Evolutionary conservation across 2,329 filamentous ascomycete genomes (phyloP), one percentile per base, ranked within the genome.

Genomic region (Aspergillus pseudonomiae): DNA sequence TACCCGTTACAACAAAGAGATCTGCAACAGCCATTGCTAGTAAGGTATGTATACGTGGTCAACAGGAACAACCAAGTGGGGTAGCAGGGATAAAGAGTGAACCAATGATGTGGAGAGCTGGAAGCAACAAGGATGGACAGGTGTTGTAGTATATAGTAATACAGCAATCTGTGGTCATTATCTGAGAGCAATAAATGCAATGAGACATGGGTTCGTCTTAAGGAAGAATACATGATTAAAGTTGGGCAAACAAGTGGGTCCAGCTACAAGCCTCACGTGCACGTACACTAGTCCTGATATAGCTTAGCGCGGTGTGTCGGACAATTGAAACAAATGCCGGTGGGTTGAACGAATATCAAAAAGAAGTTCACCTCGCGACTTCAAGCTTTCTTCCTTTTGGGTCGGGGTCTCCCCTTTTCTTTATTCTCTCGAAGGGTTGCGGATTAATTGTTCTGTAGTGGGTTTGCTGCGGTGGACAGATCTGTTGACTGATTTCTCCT

Each of bases 221-320:
- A 7, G 6, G 34, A 14, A 11, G 4, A 36, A 6, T 36, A 36
- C 34, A 16, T 16, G 34, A 41, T 41, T 54, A 36, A 54, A 54
- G 52, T 54, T 54, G 52, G 52, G 52, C n/a, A 10, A 34, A 14
- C 9, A 54, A 54, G 21, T 54, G 52, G 52, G 34, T 55, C 56
- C 39, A 57, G 61, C 48, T 64, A 61, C 61, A 58, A 43, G 48
- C 62, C 64, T 70, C 69, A 71, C 68, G 69, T 72, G 68, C 19
- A 21, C 36, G 11, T 2, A 14, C 26, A n/a, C 66, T 69, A 71
- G 60, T 45, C 68, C 63, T 10, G 3, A 63, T 63, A 16, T 0
- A 61, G 63, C 14, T 58, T 72, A 71, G 70, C 55, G 65, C 12
- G n/a, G 36, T 62, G 39, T 68, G 62, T 59, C 59, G 53, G 59